Evolutionary conservation across 176 grass and related monocot genomes (phyloP), one percentile per base, ranked within the genome.

Genomic region (Puccinellia tenuiflora): DNA sequence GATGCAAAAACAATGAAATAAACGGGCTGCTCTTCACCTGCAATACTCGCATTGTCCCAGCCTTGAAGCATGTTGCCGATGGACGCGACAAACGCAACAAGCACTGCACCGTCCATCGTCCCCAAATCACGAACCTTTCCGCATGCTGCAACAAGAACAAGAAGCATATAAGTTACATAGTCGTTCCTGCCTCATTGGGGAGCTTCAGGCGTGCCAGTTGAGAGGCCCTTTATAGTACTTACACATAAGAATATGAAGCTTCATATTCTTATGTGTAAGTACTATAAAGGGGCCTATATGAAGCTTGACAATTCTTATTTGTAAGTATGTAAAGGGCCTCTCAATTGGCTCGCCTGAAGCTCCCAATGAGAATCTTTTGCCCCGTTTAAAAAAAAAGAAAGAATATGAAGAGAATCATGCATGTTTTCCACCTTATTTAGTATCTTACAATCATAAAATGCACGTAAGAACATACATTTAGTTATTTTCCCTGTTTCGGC

Each of bases 11-110:
- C 7, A 73, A 73, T 31, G 25, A 50, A 50, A 28, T 10, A 21
- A 73, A 10, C 1, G 11, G 5, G 7, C 28, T 51, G 13, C 14
- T 68, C 30, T 55, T 84, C 59, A 87, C 91, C 84, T 82, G 84
- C 84, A 31, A 93, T 93, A 51, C 81, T 87, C 7, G 88, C 88
- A 68, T 90, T 90, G 20, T 93, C 88, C 85, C 91, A 93, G 14
- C 91, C 91, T n/a, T 93, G 91, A 17, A 93, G 45, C 33, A 93
- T 29, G 33, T 90, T 90, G 5, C 88, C 88, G 5, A 90, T 85
- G 5, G 85, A 89, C 0, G 88, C 88, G 11, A 78, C 77, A 31
- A 79, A 66, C 3, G 81, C 88, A 40, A 79, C 46, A 0, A 88
- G 81, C 1, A 90, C 57, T 6, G 78, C 74, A 40, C 65, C 66